Evolutionary conservation across 192 early-diverging fungal genomes (phyloP).

Genomic region (Phycomyces nitens): DNA sequence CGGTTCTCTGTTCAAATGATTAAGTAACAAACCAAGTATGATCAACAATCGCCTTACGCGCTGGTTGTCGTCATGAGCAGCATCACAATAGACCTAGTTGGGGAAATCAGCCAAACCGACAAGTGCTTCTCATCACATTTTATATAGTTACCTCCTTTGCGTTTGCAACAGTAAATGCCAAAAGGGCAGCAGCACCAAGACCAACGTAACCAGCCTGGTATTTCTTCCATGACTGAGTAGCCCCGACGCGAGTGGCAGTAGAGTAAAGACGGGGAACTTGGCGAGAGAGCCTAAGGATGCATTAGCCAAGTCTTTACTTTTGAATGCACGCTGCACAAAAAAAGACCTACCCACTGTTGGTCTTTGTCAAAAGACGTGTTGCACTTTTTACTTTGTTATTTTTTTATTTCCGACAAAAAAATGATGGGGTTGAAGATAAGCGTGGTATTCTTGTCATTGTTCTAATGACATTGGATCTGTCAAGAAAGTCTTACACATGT

Average conservation of each 20-base stretch:
- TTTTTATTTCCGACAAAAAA: too few relatives aligned
- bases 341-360: neutral
- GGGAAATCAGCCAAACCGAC: constrained; percentile 3
- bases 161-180: constrained; percentile 10
- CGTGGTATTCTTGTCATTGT: too few relatives aligned
- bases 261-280: constrained; percentile 14
- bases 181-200: neutral
- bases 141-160: constrained; percentile 3
- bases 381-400: too few relatives aligned
- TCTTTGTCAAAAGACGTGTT: too few relatives aligned
- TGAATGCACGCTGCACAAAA: neutral
- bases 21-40: neutral
- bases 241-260: neutral
- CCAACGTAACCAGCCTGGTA: neutral
- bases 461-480: too few relatives aligned
- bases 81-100: constrained; percentile 24
- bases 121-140: neutral
- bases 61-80: constrained; percentile 24
- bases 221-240: constrained; percentile 3
- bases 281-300: neutral
- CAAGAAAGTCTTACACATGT: too few relatives aligned
- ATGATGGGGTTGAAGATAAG: too few relatives aligned
- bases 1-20: constrained; percentile 16
- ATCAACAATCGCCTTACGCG: constrained; percentile 18
- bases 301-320: neutral